phyloP scores from a whole-genome alignment of 768 basidiomycete genomes.

The Suillus tomentosus region DNA sequence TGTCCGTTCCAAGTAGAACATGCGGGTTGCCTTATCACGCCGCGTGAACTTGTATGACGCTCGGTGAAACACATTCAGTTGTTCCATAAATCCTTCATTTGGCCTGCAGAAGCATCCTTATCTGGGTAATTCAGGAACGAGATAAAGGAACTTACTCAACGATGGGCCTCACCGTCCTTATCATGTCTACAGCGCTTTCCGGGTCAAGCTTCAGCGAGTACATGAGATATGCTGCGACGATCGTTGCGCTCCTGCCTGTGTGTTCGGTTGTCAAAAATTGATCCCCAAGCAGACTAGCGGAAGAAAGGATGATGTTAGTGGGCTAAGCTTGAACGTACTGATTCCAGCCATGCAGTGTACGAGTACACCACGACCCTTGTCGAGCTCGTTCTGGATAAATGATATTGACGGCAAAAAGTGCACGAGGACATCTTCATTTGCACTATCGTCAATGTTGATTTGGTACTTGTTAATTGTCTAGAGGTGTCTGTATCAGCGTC shows the following conservation, averaged over 20 bases:
- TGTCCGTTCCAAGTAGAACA: constrained; percentile 82
- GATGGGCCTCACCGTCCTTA: constrained; percentile 64
- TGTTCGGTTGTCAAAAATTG: constrained; percentile 13
- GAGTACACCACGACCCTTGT: constrained; percentile 74
- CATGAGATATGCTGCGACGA: constrained; percentile 91
- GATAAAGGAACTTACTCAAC: constrained; percentile 57
- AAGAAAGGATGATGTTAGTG: background rate
- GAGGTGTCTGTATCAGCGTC: background rate
- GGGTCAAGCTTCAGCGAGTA: constrained; percentile 59
- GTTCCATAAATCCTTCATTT: constrained; percentile 80
- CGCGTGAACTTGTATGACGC: constrained; percentile 69
- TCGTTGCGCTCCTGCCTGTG: constrained; percentile 78
- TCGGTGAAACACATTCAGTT: constrained; percentile 78
- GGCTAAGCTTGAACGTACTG: constrained; percentile 54
- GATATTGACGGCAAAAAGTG: constrained; percentile 80
- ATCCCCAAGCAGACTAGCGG: constrained; percentile 1
- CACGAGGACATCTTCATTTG: constrained; percentile 74
- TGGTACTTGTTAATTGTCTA: constrained; percentile 83
- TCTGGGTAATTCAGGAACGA: background rate
- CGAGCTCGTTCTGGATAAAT: constrained; percentile 79
- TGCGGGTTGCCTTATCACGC: constrained; percentile 68
- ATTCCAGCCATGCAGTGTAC: constrained; percentile 92
- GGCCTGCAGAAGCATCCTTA: constrained; percentile 51
- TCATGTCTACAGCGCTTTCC: constrained; percentile 65
- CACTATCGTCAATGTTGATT: constrained; percentile 75